A percentile compares a stretch with the other conserved stretches of the same genome.
Conservation (phyloP, 352 stramenopile species). For the Phytophthora pseudosyringae region DNA sequence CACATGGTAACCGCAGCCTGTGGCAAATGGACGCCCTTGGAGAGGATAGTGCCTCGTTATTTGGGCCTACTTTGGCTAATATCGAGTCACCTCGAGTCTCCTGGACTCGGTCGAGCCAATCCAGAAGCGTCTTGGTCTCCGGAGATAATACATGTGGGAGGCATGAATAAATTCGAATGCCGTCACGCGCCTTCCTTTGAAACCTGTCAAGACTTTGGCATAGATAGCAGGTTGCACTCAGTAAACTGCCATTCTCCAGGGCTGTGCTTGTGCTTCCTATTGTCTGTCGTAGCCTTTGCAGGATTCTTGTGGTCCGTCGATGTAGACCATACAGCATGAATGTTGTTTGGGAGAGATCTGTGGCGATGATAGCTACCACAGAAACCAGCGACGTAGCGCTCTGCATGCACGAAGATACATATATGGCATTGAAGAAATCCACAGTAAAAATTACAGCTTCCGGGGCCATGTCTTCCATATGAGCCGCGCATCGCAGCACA, state of each 20-base stretch:
- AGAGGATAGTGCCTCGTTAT: neutral
- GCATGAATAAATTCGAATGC: conserved; percentile 11
- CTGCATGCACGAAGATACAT: conserved; percentile 32
- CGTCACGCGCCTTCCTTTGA: neutral
- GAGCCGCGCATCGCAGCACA: neutral
- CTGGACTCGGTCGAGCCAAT: conserved; percentile 8
- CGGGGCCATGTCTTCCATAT: conserved; percentile 29
- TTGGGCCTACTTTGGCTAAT: too few species aligned
- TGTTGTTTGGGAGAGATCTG: conserved; percentile 15
- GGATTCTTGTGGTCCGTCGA: conserved; percentile 7
- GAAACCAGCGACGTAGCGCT: conserved; percentile 1
- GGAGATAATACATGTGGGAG: conserved; percentile 13
- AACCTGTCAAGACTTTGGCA: conserved; percentile 20
- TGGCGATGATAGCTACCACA: conserved; percentile 9
- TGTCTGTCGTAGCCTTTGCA: neutral
- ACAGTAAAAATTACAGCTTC: conserved; percentile 31
- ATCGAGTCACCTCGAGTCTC: neutral
- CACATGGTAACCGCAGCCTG: neutral
- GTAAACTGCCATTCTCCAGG: conserved; percentile 1
- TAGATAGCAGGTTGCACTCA: conserved; percentile 1
- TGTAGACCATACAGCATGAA: conserved; percentile 23
- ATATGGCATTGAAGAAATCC: conserved; percentile 31
- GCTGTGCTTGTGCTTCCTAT: neutral
- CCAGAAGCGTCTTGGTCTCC: conserved; percentile 4
- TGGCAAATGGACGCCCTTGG: neutral